These are phyloP conservation scores for Capsicum chinense DNA, from an alignment of 257 asterid species.

Conservation along the genomic window DNA sequence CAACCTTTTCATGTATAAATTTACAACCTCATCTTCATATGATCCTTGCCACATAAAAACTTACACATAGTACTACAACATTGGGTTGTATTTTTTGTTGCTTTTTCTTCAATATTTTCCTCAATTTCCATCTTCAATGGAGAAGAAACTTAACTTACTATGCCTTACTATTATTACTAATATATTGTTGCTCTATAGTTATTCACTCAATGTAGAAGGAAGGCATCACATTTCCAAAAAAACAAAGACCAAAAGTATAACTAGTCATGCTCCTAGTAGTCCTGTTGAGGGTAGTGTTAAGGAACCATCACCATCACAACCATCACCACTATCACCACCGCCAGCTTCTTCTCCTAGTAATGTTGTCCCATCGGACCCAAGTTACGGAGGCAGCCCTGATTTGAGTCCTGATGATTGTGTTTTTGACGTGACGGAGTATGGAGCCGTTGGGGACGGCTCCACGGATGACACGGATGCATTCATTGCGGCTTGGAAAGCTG, in stretches of 20 bases:
- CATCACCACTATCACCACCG: background rate
- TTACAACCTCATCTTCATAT: conserved; percentile 40
- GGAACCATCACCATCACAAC: background rate
- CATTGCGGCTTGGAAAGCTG: conserved; percentile 81
- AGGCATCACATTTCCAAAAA: conserved; percentile 53
- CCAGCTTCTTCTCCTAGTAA: conserved; percentile 32
- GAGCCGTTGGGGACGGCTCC: conserved; percentile 82
- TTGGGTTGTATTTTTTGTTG: background rate
- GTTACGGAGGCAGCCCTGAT: background rate
- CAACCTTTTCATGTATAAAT: conserved; percentile 50
- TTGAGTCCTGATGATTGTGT: conserved; percentile 43
- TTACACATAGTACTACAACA: background rate
- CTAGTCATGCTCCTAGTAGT: conserved; percentile 28
- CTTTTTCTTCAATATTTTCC: conserved; percentile 16
- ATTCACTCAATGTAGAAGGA: conserved; percentile 45
- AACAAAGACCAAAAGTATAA: conserved; percentile 34
- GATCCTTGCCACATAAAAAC: conserved; percentile 32
- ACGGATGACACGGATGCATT: conserved; percentile 90
- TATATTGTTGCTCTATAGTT: conserved; percentile 30
- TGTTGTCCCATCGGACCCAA: conserved; percentile 26
- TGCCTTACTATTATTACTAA: conserved; percentile 22
- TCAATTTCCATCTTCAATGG: conserved; percentile 44
- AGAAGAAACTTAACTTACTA: conserved; percentile 23
- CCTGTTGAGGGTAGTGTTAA: conserved; percentile 30
- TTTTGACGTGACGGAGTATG: conserved; percentile 68